phyloP scores from a whole-genome alignment of 176 grass and related monocot genomes.

The Olyra latifolia region DNA sequence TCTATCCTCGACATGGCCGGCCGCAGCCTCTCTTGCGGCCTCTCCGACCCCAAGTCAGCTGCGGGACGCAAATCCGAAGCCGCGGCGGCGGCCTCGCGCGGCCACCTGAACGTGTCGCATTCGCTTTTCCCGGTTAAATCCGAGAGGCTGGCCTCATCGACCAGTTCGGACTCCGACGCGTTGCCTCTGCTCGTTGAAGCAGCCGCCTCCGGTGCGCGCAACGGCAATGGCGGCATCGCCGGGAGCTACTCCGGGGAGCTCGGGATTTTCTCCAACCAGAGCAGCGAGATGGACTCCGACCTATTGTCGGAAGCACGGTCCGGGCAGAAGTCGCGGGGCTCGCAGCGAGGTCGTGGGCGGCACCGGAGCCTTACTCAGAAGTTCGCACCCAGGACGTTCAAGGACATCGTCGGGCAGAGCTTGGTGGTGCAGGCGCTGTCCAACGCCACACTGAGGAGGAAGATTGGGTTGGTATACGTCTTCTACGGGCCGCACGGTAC shows the following conservation, averaged over 20 bases:
- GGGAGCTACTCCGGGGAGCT: conserved; percentile 78
- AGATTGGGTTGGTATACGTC: conserved; percentile 70
- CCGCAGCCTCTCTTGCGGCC: conserved; percentile 70
- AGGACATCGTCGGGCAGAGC: conserved; percentile 81
- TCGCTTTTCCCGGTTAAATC: conserved; percentile 53
- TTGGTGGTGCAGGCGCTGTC: conserved; percentile 87
- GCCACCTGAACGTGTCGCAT: conserved; percentile 32
- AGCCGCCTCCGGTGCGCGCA: conserved; percentile 25
- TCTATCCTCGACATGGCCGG: conserved; percentile 78
- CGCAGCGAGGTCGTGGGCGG: conserved; percentile 39
- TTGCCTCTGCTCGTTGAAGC: conserved; percentile 62
- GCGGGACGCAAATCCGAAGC: conserved; percentile 44
- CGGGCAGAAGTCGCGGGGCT: conserved; percentile 29
- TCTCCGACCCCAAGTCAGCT: conserved; percentile 65
- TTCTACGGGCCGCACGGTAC: conserved; percentile 89
- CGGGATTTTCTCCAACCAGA: conserved; percentile 74
- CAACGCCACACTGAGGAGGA: conserved; percentile 65
- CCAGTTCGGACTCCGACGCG: conserved; percentile 76
- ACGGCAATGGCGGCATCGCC: conserved; percentile 24
- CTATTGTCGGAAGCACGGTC: conserved; percentile 51
- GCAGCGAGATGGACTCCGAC: conserved; percentile 67
- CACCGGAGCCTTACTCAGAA: conserved; percentile 85
- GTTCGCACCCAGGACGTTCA: conserved; percentile 73
- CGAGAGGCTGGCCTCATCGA: conserved; percentile 59
- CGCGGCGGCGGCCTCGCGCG: conserved; percentile 26